Base-by-base conservation (phyloP, 2,329 filamentous ascomycete genomes). In the Fusarium nelsonii region DNA sequence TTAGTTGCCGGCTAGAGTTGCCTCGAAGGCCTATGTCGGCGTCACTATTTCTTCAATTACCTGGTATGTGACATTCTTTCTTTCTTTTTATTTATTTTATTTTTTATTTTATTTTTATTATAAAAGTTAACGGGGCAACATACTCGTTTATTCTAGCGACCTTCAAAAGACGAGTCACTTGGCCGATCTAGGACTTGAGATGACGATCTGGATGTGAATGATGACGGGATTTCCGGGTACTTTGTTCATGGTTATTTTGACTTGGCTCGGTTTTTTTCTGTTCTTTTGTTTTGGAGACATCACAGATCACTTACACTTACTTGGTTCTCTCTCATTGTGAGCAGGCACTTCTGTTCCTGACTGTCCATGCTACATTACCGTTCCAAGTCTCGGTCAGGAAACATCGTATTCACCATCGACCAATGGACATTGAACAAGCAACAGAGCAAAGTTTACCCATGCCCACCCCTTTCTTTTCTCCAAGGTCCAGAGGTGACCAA, bases 51-150 rank as follows among this genome's bases (percentile, higher is more conserved):
- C 26, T 33, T 30, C 16, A 36, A n/a, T 20, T 10, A 26, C 16
- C 11, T 8, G 12, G 10, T 16, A 30, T 14, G 16, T 45, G 16
- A 14, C 16, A n/a, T 26, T 36, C 45, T 23, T 26, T n/a, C 37
- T 33, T 32, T 16, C 9, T 28, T 23, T 30, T 14, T 18, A n/a
- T 2, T 11, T 41, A 18, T 32, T 10, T 34, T 36, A 41, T 48
- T 57, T 63, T 53, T 11, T 41, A 18, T 32, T 10, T 34, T 36
- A 41, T 48, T 57, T 63, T 53, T n/a, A n/a, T n/a, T n/a, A n/a
- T n/a, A n/a, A 43, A 37, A 69, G 66, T 69, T 69, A 46, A 67
- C 48, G 37, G 62, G 61, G 49, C 40, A 67, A 69, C 51, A 55
- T 53, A 18, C 52, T 67, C 49, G 8, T 44, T 60, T 41, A 43